These are phyloP conservation scores for Onygenales sp. DNA, from an alignment of 2,329 filamentous ascomycete genomes.

Conservation along the genomic window DNA sequence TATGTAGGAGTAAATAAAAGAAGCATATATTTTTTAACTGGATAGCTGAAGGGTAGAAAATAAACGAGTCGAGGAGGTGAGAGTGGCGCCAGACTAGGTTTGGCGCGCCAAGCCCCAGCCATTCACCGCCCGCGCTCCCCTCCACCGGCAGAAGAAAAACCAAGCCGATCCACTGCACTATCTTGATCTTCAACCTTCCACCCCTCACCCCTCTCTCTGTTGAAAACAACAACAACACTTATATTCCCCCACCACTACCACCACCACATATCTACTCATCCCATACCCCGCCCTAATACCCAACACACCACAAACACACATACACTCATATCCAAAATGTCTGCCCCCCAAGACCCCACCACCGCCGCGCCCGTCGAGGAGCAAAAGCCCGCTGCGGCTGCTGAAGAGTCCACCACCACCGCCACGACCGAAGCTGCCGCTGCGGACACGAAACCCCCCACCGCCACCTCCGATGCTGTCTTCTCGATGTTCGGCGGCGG, in stretches of 20 bases:
- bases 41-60: too few relatives aligned
- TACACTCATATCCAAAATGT: slow-evolving; percentile 22
- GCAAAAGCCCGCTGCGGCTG: slow-evolving; percentile 24
- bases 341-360: slow-evolving; percentile 36
- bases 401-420: slow-evolving; percentile 5
- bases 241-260: background rate
- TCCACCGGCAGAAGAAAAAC: background rate
- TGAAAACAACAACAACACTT: background rate
- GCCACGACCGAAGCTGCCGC: background rate
- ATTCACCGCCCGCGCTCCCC: background rate
- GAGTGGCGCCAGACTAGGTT: too few relatives aligned
- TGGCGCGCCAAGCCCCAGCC: too few relatives aligned
- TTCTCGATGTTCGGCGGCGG: slow-evolving; percentile 99
- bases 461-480: slow-evolving; percentile 48
- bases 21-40: too few relatives aligned
- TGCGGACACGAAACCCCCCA: slow-evolving; percentile 19
- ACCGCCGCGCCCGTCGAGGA: slow-evolving; percentile 27
- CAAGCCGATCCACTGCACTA: too few relatives aligned
- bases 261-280: background rate
- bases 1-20: too few relatives aligned
- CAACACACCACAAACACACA: background rate
- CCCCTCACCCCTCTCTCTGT: too few relatives aligned
- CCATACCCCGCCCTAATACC: background rate
- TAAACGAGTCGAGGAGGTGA: too few relatives aligned
- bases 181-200: too few relatives aligned